These are phyloP conservation scores for Saccharum officinarum DNA, from an alignment of 176 grass and related monocot species.

Conservation along the genomic window DNA sequence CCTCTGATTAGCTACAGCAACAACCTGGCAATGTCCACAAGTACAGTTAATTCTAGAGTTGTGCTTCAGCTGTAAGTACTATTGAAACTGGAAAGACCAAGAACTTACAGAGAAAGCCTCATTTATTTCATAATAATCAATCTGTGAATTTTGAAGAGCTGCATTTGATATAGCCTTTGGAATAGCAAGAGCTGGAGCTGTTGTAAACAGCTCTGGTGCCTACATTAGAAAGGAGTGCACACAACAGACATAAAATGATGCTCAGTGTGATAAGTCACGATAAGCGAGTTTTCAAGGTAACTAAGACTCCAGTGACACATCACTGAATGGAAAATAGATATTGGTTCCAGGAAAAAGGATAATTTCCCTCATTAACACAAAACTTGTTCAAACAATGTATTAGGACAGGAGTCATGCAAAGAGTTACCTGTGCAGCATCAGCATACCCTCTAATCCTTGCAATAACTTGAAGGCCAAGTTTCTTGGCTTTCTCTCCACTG, in stretches of 20 bases:
- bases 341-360: background rate
- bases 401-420: background rate
- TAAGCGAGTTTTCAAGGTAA: background rate
- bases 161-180: slow-evolving; percentile 92
- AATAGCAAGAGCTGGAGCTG: slow-evolving; percentile 87
- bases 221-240: slow-evolving; percentile 35
- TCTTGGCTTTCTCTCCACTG: slow-evolving; percentile 79
- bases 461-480: slow-evolving; percentile 75
- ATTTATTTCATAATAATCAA: slow-evolving; percentile 96
- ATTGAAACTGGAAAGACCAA: slow-evolving; percentile 23
- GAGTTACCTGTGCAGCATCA: slow-evolving; percentile 88
- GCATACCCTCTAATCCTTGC: slow-evolving; percentile 86
- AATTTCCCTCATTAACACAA: background rate
- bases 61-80: background rate
- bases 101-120: slow-evolving; percentile 84
- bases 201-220: slow-evolving; percentile 94
- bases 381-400: background rate
- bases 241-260: background rate
- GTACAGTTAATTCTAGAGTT: slow-evolving; percentile 24
- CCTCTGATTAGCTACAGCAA: slow-evolving; percentile 87
- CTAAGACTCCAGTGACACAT: background rate
- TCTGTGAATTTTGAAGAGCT: slow-evolving; percentile 71
- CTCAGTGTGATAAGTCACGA: background rate
- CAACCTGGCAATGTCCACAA: slow-evolving; percentile 59
- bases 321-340: background rate